These are phyloP conservation scores for Astraeus odoratus DNA, from an alignment of 768 basidiomycete species.

Conservation along the genomic window DNA sequence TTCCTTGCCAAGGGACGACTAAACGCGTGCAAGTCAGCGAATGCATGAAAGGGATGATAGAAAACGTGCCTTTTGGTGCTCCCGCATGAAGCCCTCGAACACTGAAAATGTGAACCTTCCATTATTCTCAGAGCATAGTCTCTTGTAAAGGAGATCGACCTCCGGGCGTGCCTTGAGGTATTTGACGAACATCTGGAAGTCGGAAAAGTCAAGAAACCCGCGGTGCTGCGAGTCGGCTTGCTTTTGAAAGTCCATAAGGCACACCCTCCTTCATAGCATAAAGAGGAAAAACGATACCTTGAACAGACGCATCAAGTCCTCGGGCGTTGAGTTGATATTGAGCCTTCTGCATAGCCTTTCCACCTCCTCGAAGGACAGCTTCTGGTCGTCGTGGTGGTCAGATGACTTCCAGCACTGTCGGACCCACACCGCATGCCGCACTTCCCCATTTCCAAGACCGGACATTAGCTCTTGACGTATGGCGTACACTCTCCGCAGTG, in stretches of 20 bases:
- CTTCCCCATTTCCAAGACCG: constrained; percentile 55
- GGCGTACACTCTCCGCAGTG: constrained; percentile 56
- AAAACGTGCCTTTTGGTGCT: constrained; percentile 41
- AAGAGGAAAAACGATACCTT: constrained; percentile 31
- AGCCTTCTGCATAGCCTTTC: constrained; percentile 64
- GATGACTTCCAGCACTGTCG: constrained; percentile 76
- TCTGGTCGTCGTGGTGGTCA: constrained; percentile 54
- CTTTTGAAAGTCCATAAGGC: constrained; percentile 31
- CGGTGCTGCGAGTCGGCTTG: constrained; percentile 51
- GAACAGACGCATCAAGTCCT: constrained; percentile 53
- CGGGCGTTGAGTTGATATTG: constrained; percentile 51
- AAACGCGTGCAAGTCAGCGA: constrained; percentile 8
- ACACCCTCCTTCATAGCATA: not conserved
- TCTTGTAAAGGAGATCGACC: constrained; percentile 56
- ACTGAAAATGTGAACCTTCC: constrained; percentile 30
- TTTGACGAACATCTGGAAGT: constrained; percentile 80
- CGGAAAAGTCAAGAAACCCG: constrained; percentile 65
- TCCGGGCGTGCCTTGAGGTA: constrained; percentile 82
- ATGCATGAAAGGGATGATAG: constrained; percentile 1
- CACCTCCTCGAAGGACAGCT: constrained; percentile 64
- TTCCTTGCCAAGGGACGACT: constrained; percentile 30
- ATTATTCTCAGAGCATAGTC: constrained; percentile 24
- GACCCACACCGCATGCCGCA: constrained; percentile 69
- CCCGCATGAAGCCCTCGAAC: constrained; percentile 47
- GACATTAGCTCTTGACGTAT: constrained; percentile 66